Conservation (phyloP, 768 basidiomycete species). For the Strobilomyces dryophilus region DNA sequence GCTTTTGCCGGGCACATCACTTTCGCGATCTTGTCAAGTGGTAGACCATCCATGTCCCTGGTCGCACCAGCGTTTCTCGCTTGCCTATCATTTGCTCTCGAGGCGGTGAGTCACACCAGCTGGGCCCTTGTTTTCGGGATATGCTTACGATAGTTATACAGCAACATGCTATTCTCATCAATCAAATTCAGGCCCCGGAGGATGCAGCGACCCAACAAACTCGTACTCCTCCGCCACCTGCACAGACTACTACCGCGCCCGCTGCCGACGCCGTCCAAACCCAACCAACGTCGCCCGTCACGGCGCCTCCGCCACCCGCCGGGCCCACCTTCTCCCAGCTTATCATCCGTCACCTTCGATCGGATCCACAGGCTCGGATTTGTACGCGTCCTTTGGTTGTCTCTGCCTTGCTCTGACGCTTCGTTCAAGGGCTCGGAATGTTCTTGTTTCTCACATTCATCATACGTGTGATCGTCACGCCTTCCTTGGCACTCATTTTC, state of each 20-base stretch:
- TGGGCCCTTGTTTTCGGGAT: neutral
- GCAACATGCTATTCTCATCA: slow-evolving; percentile 82
- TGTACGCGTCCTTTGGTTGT: slow-evolving; percentile 42
- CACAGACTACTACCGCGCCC: slow-evolving; percentile 1
- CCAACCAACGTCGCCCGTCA: slow-evolving; percentile 20
- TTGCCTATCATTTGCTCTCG: slow-evolving; percentile 73
- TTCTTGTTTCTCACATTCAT: slow-evolving; percentile 68
- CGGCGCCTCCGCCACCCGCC: slow-evolving; percentile 13
- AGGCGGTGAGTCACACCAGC: slow-evolving; percentile 57
- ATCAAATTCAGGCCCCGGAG: slow-evolving; percentile 82
- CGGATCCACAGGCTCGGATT: slow-evolving; percentile 67
- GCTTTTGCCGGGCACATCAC: slow-evolving; percentile 88
- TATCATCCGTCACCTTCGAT: slow-evolving; percentile 54
- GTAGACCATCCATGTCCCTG: slow-evolving; percentile 73
- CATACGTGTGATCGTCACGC: slow-evolving; percentile 68
- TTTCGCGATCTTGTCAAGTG: slow-evolving; percentile 81
- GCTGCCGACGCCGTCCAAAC: slow-evolving; percentile 8
- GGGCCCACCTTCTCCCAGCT: slow-evolving; percentile 39
- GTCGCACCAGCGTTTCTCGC: slow-evolving; percentile 83
- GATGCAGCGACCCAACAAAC: slow-evolving; percentile 38
- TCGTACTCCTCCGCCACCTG: slow-evolving; percentile 9
- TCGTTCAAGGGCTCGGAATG: slow-evolving; percentile 55
- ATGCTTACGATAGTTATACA: slow-evolving; percentile 25
- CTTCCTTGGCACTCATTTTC: slow-evolving; percentile 60
- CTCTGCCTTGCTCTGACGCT: neutral